Evolutionary conservation across 1,284 basidiomycete species (phyloP), one percentile per base, ranked within the genome.

Genomic region (Ustilago esculenta): DNA sequence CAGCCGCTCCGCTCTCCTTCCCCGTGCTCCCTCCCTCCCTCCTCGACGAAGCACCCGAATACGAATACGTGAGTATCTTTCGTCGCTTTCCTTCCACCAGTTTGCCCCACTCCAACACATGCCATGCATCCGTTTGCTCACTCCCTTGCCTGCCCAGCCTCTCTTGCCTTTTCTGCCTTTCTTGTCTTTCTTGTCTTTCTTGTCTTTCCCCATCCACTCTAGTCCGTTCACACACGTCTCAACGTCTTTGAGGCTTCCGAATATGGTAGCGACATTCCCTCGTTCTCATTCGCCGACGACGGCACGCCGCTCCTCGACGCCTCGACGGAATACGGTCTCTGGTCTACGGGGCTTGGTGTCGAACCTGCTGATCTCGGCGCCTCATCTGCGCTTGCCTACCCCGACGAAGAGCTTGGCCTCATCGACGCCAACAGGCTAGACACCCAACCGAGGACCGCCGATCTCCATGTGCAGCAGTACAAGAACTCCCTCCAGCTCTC

Each of bases 31-130:
- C 79, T 5, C 61, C 76, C 1, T 72, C 67, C 17, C 56, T 81
- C 14, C 69, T 80, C 7, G 73, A 79, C 43, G 73, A 76, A 11
- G 63, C 60, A 1, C 75, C 76, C 21, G 65, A 78, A 29, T 72
- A 76, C 51, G 75, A 81, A 76, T 81, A 66, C 45, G 79, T 81
- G 59, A 73, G 79, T 78, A 10, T 6, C 23, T n/a, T n/a, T n/a
- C n/a, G n/a, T n/a, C n/a, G n/a, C n/a, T n/a, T n/a, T n/a, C n/a
- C n/a, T n/a, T n/a, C n/a, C n/a, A n/a, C n/a, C n/a, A n/a, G n/a
- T n/a, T n/a, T n/a, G n/a, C n/a, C n/a, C n/a, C n/a, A n/a, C n/a
- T n/a, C n/a, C n/a, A n/a, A n/a, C n/a, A n/a, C n/a, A n/a, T n/a
- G n/a, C n/a, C n/a, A n/a, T n/a, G n/a, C n/a, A n/a, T n/a, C n/a